Percentiles rank a stretch among this genome's conserved stretches.
These are phyloP conservation scores for Colletotrichum spinosum DNA, from an alignment of 2,329 filamentous ascomycete genomes.

Conservation along the genomic window DNA sequence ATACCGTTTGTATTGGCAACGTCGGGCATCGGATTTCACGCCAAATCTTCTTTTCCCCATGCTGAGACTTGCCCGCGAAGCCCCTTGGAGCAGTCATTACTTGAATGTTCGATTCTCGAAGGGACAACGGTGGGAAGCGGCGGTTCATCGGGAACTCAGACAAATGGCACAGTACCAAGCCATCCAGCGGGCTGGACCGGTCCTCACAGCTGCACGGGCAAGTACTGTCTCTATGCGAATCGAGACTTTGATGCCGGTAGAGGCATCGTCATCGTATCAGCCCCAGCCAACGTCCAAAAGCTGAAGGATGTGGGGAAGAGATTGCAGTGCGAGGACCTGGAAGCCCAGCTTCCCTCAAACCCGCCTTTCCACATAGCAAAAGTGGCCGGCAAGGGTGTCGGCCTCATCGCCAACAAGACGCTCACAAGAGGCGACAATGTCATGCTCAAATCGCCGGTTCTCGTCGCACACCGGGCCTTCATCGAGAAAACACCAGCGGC, in stretches of 20 bases:
- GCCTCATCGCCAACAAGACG: slow-evolving; percentile 42
- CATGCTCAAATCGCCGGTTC: slow-evolving; percentile 34
- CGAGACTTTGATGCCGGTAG: slow-evolving; percentile 48
- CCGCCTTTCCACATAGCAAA: slow-evolving; percentile 40
- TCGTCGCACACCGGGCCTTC: slow-evolving; percentile 37
- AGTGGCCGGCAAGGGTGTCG: slow-evolving; percentile 41
- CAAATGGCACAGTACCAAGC: background rate
- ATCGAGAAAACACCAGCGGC: slow-evolving; percentile 28
- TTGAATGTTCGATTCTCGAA: slow-evolving; percentile 18
- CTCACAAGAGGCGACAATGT: slow-evolving; percentile 38
- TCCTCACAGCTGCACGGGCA: slow-evolving; percentile 27
- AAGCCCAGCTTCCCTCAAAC: background rate
- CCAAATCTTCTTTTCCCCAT: slow-evolving; percentile 6
- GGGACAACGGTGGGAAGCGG: background rate
- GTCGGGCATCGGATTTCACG: slow-evolving; percentile 16
- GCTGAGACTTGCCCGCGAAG: slow-evolving; percentile 19
- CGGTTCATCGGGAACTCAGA: background rate
- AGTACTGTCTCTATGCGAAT: slow-evolving; percentile 50
- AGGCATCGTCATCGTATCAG: slow-evolving; percentile 54
- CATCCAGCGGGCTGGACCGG: slow-evolving; percentile 29
- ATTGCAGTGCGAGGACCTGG: background rate
- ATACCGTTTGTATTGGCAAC: slow-evolving; percentile 14
- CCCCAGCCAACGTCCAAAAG: slow-evolving; percentile 37
- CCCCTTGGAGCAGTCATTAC: slow-evolving; percentile 20
- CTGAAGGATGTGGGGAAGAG: slow-evolving; percentile 6